These are phyloP conservation scores for Mallotus nudiflorus DNA, from an alignment of 345 rosid species.

Conservation along the genomic window DNA sequence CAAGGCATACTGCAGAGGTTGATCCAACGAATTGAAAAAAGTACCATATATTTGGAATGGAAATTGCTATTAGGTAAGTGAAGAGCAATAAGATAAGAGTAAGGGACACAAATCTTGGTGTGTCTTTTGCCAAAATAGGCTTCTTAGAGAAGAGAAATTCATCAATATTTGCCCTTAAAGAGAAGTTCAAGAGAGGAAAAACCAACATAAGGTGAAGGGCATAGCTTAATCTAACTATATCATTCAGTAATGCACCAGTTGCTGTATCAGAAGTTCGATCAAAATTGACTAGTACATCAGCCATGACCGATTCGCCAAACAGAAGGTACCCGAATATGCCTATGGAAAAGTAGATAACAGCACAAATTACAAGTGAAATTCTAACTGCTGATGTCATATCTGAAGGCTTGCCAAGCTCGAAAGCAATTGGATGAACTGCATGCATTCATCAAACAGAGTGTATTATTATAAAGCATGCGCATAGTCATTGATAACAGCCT, in stretches of 20 bases:
- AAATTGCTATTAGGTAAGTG: constrained; percentile 59
- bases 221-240: constrained; percentile 64
- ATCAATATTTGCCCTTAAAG: constrained; percentile 64
- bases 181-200: constrained; percentile 83
- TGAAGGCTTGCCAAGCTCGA: constrained; percentile 64
- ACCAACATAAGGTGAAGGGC: constrained; percentile 80
- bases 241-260: constrained; percentile 51
- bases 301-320: constrained; percentile 72
- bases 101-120: constrained; percentile 51
- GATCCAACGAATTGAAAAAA: constrained; percentile 88
- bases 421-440: constrained; percentile 83
- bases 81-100: constrained; percentile 45
- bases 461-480: not conserved
- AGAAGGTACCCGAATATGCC: constrained; percentile 80
- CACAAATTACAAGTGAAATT: constrained; percentile 59
- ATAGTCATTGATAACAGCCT: not conserved
- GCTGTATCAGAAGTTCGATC: constrained; percentile 56
- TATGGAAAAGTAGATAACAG: constrained; percentile 55
- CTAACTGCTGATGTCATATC: constrained; percentile 58
- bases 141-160: constrained; percentile 60
- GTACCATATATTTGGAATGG: constrained; percentile 76
- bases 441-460: not conserved
- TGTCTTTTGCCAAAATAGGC: constrained; percentile 44
- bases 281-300: constrained; percentile 77
- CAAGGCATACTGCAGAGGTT: constrained; percentile 74